Conservation (phyloP, 2,329 filamentous ascomycete genomes). For the Paecilomyces sp. region DNA sequence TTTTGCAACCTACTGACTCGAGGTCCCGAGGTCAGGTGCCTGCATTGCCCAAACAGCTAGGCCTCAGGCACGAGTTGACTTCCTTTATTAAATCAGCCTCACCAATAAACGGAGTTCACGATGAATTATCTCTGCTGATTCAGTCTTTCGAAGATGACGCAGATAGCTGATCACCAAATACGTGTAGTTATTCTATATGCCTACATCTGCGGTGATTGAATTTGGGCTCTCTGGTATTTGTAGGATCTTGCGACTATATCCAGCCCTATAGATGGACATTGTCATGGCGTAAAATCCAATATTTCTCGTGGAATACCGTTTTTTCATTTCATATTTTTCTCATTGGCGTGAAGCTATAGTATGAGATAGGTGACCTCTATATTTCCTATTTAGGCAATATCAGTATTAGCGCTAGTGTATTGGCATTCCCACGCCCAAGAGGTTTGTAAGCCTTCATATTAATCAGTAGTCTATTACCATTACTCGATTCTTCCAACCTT, state of each 20-base stretch:
- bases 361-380: neutral
- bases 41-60: neutral
- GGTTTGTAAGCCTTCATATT: no score
- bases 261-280: no score
- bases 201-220: no score
- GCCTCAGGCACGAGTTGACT: neutral
- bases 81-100: neutral
- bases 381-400: neutral
- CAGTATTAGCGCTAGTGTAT: neutral
- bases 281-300: neutral
- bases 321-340: neutral
- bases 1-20: neutral
- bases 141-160: no score
- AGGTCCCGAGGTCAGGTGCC: neutral
- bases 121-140: no score
- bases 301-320: neutral
- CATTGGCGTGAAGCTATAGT: neutral
- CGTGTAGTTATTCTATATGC: no score
- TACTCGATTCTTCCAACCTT: neutral
- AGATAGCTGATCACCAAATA: no score
- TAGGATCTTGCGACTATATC: no score
- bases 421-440: no score
- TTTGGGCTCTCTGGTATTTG: no score
- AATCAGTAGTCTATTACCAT: no score
- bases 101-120: no score